phyloP scores from a whole-genome alignment of 2,329 filamentous ascomycete species.

The Cryphonectria carpinicola region DNA sequence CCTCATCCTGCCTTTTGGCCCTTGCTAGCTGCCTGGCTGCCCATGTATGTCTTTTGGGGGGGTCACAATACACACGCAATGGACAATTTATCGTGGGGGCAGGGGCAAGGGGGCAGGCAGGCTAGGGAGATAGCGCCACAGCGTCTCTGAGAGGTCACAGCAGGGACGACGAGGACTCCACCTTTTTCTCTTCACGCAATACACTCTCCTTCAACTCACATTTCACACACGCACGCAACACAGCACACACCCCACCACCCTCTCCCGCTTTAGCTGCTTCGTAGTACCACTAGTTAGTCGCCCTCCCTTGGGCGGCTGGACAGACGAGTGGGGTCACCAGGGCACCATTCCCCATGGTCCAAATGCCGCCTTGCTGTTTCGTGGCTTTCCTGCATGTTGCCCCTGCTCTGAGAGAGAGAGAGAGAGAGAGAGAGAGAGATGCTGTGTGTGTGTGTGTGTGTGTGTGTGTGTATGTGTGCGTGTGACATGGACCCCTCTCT shows the following conservation, averaged over 20 bases:
- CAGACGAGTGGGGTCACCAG: conserved; percentile 25
- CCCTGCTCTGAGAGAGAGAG: neutral
- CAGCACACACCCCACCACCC: neutral
- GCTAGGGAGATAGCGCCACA: neutral
- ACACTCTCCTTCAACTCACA: neutral
- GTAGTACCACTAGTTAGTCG: neutral
- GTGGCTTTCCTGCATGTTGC: conserved; percentile 26
- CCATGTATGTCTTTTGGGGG: conserved; percentile 1
- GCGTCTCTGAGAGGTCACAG: neutral
- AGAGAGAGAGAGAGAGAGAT: neutral
- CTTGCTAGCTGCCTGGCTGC: neutral
- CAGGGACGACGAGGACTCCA: neutral
- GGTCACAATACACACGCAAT: neutral
- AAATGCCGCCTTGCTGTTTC: conserved; percentile 22
- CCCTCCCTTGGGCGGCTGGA: conserved; percentile 18
- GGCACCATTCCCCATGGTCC: conserved; percentile 23
- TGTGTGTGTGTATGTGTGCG: neutral
- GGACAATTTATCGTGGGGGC: neutral
- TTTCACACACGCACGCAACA: neutral
- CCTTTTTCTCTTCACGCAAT: neutral
- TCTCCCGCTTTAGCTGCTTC: conserved; percentile 6
- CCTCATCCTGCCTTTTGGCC: conserved; percentile 1
- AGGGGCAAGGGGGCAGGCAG: neutral
- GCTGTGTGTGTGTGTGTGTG: neutral
- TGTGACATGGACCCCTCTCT: too few species aligned